These are phyloP conservation scores for Hyphopichia homilentoma DNA, from an alignment of 805 yeast species.

Conservation along the genomic window DNA sequence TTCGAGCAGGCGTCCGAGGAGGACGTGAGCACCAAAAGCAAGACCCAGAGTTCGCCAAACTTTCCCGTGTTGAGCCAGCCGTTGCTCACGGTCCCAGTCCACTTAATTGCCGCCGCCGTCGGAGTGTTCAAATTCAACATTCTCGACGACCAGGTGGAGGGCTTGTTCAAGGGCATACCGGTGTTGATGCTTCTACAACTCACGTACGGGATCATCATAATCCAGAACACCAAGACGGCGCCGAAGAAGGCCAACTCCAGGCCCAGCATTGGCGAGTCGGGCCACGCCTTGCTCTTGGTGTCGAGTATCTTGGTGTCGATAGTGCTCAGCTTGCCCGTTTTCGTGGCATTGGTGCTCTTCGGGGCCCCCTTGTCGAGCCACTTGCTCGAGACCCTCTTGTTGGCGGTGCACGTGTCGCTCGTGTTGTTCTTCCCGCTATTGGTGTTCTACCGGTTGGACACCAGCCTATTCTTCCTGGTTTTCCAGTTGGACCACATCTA, in stretches of 20 bases:
- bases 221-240: slow-evolving; percentile 4
- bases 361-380: slow-evolving; percentile 76
- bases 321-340: slow-evolving; percentile 35
- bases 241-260: slow-evolving; percentile 1
- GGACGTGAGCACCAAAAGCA: not conserved
- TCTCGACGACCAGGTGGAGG: slow-evolving; percentile 16
- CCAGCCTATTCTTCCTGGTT: slow-evolving; percentile 27
- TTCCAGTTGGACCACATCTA: slow-evolving; percentile 18
- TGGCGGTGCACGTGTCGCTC: slow-evolving; percentile 59
- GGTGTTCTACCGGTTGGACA: slow-evolving; percentile 49
- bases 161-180: slow-evolving; percentile 24
- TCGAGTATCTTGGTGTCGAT: slow-evolving; percentile 29
- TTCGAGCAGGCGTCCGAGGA: slow-evolving; percentile 11
- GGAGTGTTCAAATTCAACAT: slow-evolving; percentile 31
- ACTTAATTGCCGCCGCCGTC: slow-evolving; percentile 19
- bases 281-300: slow-evolving; percentile 18
- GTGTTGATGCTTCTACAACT: slow-evolving; percentile 20
- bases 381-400: slow-evolving; percentile 50
- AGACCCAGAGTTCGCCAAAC: not conserved
- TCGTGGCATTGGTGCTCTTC: slow-evolving; percentile 49
- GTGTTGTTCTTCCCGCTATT: slow-evolving; percentile 65
- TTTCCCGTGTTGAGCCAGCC: slow-evolving; percentile 14
- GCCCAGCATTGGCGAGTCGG: slow-evolving; percentile 4
- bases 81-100: slow-evolving; percentile 23
- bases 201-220: slow-evolving; percentile 18